Conservation (phyloP, 208 protist genomes). For the Novymonas esmeraldas region DNA sequence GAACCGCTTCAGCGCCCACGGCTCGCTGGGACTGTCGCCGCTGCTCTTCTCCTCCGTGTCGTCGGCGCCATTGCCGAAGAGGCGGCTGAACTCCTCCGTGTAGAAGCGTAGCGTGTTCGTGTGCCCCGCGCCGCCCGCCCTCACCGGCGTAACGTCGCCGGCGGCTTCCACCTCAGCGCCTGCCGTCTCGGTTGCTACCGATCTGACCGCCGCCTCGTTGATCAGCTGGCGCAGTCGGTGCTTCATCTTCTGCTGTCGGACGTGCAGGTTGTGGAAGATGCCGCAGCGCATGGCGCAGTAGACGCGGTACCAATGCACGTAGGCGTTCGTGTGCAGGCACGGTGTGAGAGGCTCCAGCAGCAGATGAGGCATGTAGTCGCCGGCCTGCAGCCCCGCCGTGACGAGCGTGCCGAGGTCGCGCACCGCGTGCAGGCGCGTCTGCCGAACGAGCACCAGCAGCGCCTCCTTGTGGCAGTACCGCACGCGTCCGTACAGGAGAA, state of each 20-base stretch:
- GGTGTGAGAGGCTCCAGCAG: slow-evolving; percentile 65
- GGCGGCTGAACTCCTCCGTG: slow-evolving; percentile 25
- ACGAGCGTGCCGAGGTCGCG: slow-evolving; percentile 70
- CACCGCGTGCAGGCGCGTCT: slow-evolving; percentile 62
- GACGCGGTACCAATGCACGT: slow-evolving; percentile 58
- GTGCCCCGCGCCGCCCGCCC: not conserved
- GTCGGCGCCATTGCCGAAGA: slow-evolving; percentile 5
- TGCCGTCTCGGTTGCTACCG: not conserved
- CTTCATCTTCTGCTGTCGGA: slow-evolving; percentile 55
- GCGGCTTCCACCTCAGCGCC: no score
- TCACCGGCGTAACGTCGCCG: not conserved
- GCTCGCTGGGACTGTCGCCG: not conserved
- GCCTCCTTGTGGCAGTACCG: slow-evolving; percentile 58
- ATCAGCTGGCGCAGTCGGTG: slow-evolving; percentile 63
- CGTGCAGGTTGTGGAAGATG: slow-evolving; percentile 58
- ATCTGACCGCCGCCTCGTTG: slow-evolving; percentile 16
- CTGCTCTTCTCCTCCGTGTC: not conserved
- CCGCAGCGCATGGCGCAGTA: slow-evolving; percentile 79
- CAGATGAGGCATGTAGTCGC: slow-evolving; percentile 65
- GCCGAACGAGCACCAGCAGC: slow-evolving; percentile 73
- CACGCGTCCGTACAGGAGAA: slow-evolving; percentile 74
- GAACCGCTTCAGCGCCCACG: slow-evolving; percentile 38
- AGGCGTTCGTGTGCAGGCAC: slow-evolving; percentile 44
- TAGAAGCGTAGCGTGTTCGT: slow-evolving; percentile 29
- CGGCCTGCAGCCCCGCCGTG: slow-evolving; percentile 46